Base-by-base conservation (phyloP, 1,284 basidiomycete species). In the Ceratobasidium sp. region DNA sequence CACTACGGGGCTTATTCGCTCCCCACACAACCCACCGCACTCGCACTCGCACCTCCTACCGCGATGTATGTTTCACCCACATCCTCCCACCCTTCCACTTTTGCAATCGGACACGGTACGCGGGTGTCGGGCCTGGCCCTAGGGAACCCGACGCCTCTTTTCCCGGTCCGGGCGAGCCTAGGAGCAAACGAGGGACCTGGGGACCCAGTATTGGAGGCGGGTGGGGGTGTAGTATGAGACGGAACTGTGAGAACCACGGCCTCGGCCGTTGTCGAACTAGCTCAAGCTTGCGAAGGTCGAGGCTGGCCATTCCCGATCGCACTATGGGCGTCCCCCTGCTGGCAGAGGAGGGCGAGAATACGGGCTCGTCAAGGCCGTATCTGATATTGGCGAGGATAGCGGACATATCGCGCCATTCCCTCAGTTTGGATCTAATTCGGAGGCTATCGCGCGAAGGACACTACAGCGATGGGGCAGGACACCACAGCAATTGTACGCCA, bases 21-120 rank as follows among this genome's bases (percentile, higher is more conserved):
- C 93, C 93, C 8, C 88, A 91, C 93, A 0, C 89, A 89, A 3
- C 91, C 92, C 0, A 82, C 87, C 18, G 91, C 93, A 80, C 85
- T 94, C 18, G 87, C 90, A 10, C 93, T n/a, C n/a, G n/a, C n/a
- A n/a, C n/a, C 93, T 81, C 86, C 95, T 10, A 87, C 92, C 3
- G 93, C 94, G 83, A 95, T 95, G 93, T n/a, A n/a, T n/a, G 92
- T 92, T 0, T 93, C 93, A 2, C 88, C 93, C 0, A 50, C 78
- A 38, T 73, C 75, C 69, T 57, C n/a, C 78, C n/a, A 27, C 71
- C 67, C 48, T 65, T 69, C 55, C 60, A 52, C 20, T 35, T 70
- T 23, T 57, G 48, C 3, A 55, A 65, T 38, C 66, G 78, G 44
- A 69, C 76, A 38, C 57, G 66, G 75, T 65, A 67, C 64, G 62